Base-by-base conservation (phyloP, 768 basidiomycete species). In the Trametes cinnabarina region DNA sequence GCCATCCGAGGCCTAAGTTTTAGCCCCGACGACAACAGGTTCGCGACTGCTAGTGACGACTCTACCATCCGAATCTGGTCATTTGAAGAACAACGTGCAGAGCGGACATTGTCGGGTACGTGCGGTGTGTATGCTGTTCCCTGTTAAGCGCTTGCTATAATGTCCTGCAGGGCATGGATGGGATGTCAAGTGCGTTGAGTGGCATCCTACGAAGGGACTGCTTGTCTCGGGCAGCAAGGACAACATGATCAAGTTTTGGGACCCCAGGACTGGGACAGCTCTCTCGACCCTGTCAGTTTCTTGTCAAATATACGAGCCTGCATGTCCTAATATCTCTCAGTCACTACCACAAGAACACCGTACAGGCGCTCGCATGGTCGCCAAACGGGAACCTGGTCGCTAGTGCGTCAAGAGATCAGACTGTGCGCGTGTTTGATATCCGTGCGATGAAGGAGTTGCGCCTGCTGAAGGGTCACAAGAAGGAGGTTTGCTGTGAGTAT, bases 241-340 rank as follows among this genome's bases (percentile, higher is more conserved):
- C 73, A 97, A 98, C 72, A 84, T 93, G 65, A 93, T 98, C 73
- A 98, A 98, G 68, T 99, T 99, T 74, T 99, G 97, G 97, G 97
- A 99, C 71, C 97, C 97, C 20, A 81, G 97, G 35, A 93, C 92
- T 10, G 92, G 90, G 34, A 94, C 91, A 0, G 85, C 87, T 10
- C 80, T 99, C 7, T 92, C 93, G 5, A 97, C 95, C 0, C 74
- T 98, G 94, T 95, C 70, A 59, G 88, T 74, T 49, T 4, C 28
- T 34, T 47, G n/a, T 19, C 4, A 8, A 0, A 41, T 8, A 28
- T 20, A 12, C 25, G 23, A 20, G 44, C 7, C 2, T 32, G 30
- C 6, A 22, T 19, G 10, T 10, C 19, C 46, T 55, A n/a, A 53
- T 2, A n/a, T 3, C 7, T 35, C 14, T 15, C 47, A 98, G 95